Percentiles rank a stretch among this genome's conserved stretches.
These are phyloP conservation scores for Phoenix dactylifera DNA, from an alignment of 176 grass and related monocot species.

Conservation along the genomic window DNA sequence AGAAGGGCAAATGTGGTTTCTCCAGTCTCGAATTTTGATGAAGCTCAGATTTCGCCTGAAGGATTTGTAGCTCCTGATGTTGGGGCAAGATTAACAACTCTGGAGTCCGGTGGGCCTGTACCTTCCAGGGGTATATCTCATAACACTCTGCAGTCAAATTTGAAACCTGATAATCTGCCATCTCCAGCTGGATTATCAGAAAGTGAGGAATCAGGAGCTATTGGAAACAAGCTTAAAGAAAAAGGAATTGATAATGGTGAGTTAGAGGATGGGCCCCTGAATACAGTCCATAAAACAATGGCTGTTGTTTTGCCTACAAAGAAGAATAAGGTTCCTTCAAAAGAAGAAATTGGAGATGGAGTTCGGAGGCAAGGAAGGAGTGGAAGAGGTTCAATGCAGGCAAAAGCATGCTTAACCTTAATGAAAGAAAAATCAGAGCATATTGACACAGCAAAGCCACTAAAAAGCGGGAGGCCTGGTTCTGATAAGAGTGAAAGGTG, in stretches of 20 bases:
- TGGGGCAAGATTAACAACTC: slow-evolving; percentile 29
- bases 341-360: slow-evolving; percentile 74
- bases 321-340: slow-evolving; percentile 57
- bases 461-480: slow-evolving; percentile 43
- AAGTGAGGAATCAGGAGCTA: slow-evolving; percentile 48
- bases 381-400: slow-evolving; percentile 42
- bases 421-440: slow-evolving; percentile 48
- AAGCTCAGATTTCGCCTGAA: slow-evolving; percentile 40
- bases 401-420: slow-evolving; percentile 43
- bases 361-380: slow-evolving; percentile 51
- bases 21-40: slow-evolving; percentile 83
- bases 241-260: slow-evolving; percentile 52
- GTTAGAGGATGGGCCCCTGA: slow-evolving; percentile 28
- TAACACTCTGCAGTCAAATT: slow-evolving; percentile 20
- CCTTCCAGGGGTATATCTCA: slow-evolving; percentile 21
- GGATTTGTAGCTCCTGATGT: slow-evolving; percentile 43
- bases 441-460: slow-evolving; percentile 36
- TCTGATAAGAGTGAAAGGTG: slow-evolving; percentile 72
- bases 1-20: slow-evolving; percentile 81
- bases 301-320: slow-evolving; percentile 33
- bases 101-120: slow-evolving; percentile 15
- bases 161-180: slow-evolving; percentile 28
- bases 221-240: slow-evolving; percentile 50
- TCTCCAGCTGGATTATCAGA: slow-evolving; percentile 62
- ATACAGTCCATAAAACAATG: slow-evolving; percentile 22